phyloP scores from a whole-genome alignment of 148 eudicot species.

The Vaccinium corymbosum region DNA sequence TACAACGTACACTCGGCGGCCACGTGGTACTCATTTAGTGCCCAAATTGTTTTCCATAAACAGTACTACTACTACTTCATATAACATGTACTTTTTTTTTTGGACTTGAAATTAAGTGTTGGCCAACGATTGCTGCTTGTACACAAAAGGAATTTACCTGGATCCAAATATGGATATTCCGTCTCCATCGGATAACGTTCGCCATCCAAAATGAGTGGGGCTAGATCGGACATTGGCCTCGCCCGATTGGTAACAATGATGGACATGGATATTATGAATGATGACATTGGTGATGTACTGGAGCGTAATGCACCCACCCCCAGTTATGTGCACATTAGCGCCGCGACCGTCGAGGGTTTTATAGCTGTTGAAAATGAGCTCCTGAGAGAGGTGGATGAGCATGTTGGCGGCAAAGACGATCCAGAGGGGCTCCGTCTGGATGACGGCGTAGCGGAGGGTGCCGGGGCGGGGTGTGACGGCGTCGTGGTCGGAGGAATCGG shows the following conservation, averaged over 20 bases:
- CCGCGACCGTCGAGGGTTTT: conserved; percentile 89
- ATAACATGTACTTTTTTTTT: too few relatives aligned
- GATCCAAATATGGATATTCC: conserved; percentile 81
- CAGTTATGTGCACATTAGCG: conserved; percentile 65
- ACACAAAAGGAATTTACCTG: background rate
- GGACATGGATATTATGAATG: conserved; percentile 76
- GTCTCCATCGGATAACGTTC: conserved; percentile 69
- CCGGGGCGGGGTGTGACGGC: conserved; percentile 73
- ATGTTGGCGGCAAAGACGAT: conserved; percentile 72
- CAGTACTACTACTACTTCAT: too few relatives aligned
- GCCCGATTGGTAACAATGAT: conserved; percentile 73
- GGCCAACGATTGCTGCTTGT: background rate
- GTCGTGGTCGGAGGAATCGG: conserved; percentile 72
- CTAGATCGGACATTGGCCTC: conserved; percentile 69
- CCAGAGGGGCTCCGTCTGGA: conserved; percentile 83
- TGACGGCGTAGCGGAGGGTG: conserved; percentile 78
- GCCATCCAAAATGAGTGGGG: conserved; percentile 74
- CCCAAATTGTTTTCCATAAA: too few relatives aligned
- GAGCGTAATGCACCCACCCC: conserved; percentile 87
- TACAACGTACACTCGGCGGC: too few relatives aligned
- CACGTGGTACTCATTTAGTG: too few relatives aligned
- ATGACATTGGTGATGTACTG: conserved; percentile 73
- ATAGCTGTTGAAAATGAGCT: conserved; percentile 77
- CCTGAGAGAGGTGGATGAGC: conserved; percentile 70
- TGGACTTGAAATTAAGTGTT: too few relatives aligned